Evolutionary conservation across 2,329 filamentous ascomycete species (phyloP), one percentile per base, ranked within the genome.

Genomic region (Fusarium tanahbumbuense): DNA sequence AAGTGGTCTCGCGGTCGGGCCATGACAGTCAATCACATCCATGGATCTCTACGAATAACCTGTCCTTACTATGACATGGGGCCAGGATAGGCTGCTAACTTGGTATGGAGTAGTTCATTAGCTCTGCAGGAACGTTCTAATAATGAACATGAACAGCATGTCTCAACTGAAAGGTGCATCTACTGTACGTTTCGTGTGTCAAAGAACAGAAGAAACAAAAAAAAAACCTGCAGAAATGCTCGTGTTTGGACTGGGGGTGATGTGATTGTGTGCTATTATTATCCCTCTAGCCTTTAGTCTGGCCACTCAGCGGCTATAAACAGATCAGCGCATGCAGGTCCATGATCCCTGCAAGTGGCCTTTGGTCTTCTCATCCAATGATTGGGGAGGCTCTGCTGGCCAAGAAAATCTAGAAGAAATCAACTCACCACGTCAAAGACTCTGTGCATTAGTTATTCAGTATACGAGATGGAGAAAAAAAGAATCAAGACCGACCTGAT

Each of bases 181-280:
- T 37, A n/a, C 34, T 37, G 34, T n/a, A 37, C 34, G 48, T 50
- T 41, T 40, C 48, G 32, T 52, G 18, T 52, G 18, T 52, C 48
- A 40, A 50, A 12, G n/a, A 34, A 37, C 30, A 45, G 23, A 45
- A 20, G 18, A 23, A 45, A 45, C 22, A 45, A 25, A 45, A 46
- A 50, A 34, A 45, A 58, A 54, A 55, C 22, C 49, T 22, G 46
- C 56, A 65, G 55, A 45, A 44, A 40, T 47, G 23, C 63, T 66
- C 63, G 63, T 66, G 63, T 66, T 66, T 60, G 61, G 42, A 60
- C 53, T 44, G 40, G 41, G 52, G 62, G 52, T 66, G 63, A 58
- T 54, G 63, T 61, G 63, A 66, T 22, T 54, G 25, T 61, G 61
- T 66, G 61, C 63, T 66, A 66, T 66, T 28, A 66, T 66, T 66